A percentile compares a stretch with the other conserved stretches of the same genome.
phyloP scores from a whole-genome alignment of 2,329 filamentous ascomycete genomes.

The Trichoderma koningii region DNA sequence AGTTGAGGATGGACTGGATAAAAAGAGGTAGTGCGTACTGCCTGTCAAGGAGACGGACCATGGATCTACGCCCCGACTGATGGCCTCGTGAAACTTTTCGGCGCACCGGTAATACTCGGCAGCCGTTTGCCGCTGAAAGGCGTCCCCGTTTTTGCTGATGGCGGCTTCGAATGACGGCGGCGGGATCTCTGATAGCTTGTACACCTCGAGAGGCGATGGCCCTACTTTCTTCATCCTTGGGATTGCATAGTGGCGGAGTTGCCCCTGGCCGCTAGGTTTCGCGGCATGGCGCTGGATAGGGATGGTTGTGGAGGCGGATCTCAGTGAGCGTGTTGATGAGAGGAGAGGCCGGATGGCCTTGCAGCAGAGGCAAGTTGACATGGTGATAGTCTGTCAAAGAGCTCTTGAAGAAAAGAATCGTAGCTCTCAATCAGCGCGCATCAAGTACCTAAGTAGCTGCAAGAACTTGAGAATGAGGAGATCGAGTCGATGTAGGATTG shows the following conservation, averaged over 20 bases:
- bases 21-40: slow-evolving; percentile 31
- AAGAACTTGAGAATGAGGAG: too few species aligned
- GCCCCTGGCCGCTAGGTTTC: background rate
- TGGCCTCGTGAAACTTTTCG: slow-evolving; percentile 31
- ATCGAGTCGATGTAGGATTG: too few species aligned
- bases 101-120: slow-evolving; percentile 34
- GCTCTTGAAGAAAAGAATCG: background rate
- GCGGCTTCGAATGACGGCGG: slow-evolving; percentile 31
- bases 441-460: too few species aligned
- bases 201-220: slow-evolving; percentile 27
- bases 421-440: background rate
- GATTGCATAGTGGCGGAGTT: slow-evolving; percentile 23
- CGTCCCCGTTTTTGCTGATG: slow-evolving; percentile 28
- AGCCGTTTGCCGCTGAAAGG: slow-evolving; percentile 31
- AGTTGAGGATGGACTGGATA: background rate
- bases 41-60: slow-evolving; percentile 30
- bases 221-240: slow-evolving; percentile 10
- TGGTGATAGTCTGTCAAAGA: background rate
- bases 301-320: background rate
- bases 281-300: background rate
- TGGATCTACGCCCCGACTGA: slow-evolving; percentile 32
- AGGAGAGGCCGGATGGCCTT: slow-evolving; percentile 1
- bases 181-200: slow-evolving; percentile 34
- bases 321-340: background rate
- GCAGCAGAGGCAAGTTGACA: slow-evolving; percentile 8